These are phyloP conservation scores for Sergeia podlipaevii DNA, from an alignment of 208 protist species.

Conservation along the genomic window DNA sequence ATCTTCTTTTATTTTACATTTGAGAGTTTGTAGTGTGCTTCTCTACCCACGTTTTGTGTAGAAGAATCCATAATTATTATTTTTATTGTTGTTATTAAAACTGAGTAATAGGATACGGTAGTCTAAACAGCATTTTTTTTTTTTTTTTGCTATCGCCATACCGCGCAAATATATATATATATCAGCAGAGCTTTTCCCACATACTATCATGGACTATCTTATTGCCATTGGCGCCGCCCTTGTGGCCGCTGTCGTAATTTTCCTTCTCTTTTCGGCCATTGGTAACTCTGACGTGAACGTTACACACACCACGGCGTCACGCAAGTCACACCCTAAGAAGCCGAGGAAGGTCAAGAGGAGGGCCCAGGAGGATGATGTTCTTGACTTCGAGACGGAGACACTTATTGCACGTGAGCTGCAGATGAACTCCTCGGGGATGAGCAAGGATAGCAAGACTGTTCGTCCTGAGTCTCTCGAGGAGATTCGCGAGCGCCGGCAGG, in stretches of 20 bases:
- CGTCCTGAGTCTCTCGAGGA: constrained; percentile 41
- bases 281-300: constrained; percentile 26
- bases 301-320: neutral
- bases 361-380: constrained; percentile 36
- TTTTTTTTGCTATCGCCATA: too few species aligned
- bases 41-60: too few species aligned
- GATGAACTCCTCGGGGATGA: constrained; percentile 39
- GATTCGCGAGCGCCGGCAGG: constrained; percentile 23
- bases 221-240: constrained; percentile 59
- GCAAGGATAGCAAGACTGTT: constrained; percentile 43
- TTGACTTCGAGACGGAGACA: constrained; percentile 57
- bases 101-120: too few species aligned
- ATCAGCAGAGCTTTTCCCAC: neutral
- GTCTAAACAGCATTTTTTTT: too few species aligned
- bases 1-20: too few species aligned
- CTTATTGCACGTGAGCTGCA: constrained; percentile 67
- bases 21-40: too few species aligned
- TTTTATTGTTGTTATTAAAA: too few species aligned
- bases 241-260: constrained; percentile 53
- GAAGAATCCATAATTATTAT: too few species aligned
- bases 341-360: constrained; percentile 15
- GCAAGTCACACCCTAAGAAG: constrained; percentile 36
- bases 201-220: constrained; percentile 59
- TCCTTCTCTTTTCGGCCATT: constrained; percentile 67
- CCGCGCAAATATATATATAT: constrained; percentile 4